These are phyloP conservation scores for Colletotrichum shisoi DNA, from an alignment of 2,329 filamentous ascomycete genomes.

Conservation along the genomic window DNA sequence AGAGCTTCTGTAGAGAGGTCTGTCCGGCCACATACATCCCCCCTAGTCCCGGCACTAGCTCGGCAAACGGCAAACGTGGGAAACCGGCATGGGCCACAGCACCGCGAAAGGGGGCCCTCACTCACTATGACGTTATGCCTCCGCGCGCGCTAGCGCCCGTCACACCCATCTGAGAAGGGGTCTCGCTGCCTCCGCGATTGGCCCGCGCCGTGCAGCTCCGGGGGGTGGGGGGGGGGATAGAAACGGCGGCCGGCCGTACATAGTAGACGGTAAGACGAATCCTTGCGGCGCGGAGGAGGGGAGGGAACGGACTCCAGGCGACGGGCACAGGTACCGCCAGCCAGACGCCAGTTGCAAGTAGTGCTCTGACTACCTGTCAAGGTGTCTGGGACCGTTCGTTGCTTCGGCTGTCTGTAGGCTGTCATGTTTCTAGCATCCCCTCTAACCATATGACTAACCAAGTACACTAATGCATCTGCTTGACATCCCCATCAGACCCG, in stretches of 20 bases:
- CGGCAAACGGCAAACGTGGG: slow-evolving; percentile 25
- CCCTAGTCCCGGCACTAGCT: slow-evolving; percentile 31
- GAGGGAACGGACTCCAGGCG: not conserved
- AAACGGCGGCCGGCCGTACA: slow-evolving; percentile 4
- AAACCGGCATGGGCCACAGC: slow-evolving; percentile 13
- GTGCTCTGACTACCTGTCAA: too few relatives aligned
- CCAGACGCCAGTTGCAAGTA: too few relatives aligned
- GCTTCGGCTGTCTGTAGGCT: too few relatives aligned
- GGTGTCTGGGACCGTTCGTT: too few relatives aligned
- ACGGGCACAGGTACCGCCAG: not conserved
- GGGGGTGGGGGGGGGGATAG: not conserved
- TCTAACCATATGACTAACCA: too few relatives aligned
- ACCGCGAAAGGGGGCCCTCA: not conserved
- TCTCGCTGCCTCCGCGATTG: slow-evolving; percentile 32
- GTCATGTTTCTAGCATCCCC: too few relatives aligned
- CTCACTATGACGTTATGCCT: slow-evolving; percentile 37
- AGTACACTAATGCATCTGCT: too few relatives aligned
- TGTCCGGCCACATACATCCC: too few relatives aligned
- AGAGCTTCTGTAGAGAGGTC: not conserved
- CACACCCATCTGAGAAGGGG: not conserved
- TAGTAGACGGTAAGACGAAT: not conserved
- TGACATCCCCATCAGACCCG: too few relatives aligned
- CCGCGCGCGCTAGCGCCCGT: slow-evolving; percentile 15
- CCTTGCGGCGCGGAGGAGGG: too few relatives aligned
- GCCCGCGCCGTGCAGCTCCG: slow-evolving; percentile 10